phyloP scores from a whole-genome alignment of 805 yeast genomes.

The Wickerhamiella domercqiae region DNA sequence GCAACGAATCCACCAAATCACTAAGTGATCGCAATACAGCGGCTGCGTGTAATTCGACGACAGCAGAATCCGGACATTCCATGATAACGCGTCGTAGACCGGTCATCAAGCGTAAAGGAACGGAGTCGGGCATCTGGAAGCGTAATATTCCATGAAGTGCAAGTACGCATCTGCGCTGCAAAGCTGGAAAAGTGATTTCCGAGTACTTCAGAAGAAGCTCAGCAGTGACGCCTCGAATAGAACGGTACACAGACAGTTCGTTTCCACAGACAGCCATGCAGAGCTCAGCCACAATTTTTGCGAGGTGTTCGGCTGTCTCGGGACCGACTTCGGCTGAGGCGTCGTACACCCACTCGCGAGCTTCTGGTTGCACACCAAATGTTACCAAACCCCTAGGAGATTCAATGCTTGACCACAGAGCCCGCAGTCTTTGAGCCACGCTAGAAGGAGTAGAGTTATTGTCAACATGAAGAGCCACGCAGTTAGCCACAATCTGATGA shows the following conservation, averaged over 20 bases:
- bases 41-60: neutral
- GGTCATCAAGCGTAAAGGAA: neutral
- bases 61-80: constrained; percentile 1
- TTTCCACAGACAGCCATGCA: constrained; percentile 3
- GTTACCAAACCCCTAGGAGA: neutral
- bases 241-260: neutral
- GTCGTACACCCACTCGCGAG: constrained; percentile 1
- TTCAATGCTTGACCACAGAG: constrained; percentile 4
- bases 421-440: constrained; percentile 1
- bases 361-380: constrained; percentile 4
- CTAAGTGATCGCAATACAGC: neutral
- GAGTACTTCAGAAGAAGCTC: neutral
- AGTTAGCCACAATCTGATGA: constrained; percentile 1
- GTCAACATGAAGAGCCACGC: constrained; percentile 1
- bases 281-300: constrained; percentile 3
- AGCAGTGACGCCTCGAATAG: neutral
- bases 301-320: constrained; percentile 3
- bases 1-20: constrained; percentile 1
- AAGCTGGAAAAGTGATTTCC: constrained; percentile 3
- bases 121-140: constrained; percentile 3
- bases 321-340: constrained; percentile 2
- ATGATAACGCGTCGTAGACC: neutral
- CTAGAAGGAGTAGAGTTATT: neutral
- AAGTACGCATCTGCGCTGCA: constrained; percentile 4
- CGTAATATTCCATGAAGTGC: constrained; percentile 3